These are phyloP conservation scores for Crotalaria pallida DNA, from an alignment of 306 rosid genomes.

Conservation along the genomic window DNA sequence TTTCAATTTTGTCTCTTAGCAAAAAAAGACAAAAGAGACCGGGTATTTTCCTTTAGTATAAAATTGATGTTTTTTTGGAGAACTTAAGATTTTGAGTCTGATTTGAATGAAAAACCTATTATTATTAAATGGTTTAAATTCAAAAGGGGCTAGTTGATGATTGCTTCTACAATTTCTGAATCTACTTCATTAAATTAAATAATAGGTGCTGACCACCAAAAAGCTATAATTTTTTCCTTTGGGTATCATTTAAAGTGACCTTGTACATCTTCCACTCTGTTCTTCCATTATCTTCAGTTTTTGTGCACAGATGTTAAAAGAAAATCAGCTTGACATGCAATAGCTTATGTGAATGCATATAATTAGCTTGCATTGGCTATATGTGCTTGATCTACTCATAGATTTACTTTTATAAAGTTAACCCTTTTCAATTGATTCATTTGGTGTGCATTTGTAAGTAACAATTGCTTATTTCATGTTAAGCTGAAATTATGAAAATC, in stretches of 20 bases:
- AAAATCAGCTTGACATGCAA: neutral
- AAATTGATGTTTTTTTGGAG: neutral
- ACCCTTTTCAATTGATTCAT: neutral
- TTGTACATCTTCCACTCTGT: neutral
- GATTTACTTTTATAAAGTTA: neutral
- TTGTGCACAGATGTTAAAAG: neutral
- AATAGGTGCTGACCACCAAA: neutral
- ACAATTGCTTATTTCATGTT: neutral
- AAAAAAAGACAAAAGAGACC: neutral
- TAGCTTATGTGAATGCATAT: neutral
- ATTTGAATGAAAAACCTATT: neutral
- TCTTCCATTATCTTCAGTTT: constrained; percentile 1
- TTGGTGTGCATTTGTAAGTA: constrained; percentile 12
- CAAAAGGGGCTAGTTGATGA: neutral
- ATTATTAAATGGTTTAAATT: neutral
- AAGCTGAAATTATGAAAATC: constrained; percentile 8
- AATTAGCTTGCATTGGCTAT: constrained; percentile 15
- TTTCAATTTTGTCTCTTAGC: neutral
- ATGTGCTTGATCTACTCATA: neutral
- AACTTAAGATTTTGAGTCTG: neutral
- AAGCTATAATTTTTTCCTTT: neutral
- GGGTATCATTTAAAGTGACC: neutral
- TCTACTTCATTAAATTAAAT: neutral
- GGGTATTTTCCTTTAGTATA: neutral
- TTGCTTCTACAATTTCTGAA: neutral